phyloP scores from a whole-genome alignment of 805 yeast species.

The Sugiyamaella boreocaroliniensis region DNA sequence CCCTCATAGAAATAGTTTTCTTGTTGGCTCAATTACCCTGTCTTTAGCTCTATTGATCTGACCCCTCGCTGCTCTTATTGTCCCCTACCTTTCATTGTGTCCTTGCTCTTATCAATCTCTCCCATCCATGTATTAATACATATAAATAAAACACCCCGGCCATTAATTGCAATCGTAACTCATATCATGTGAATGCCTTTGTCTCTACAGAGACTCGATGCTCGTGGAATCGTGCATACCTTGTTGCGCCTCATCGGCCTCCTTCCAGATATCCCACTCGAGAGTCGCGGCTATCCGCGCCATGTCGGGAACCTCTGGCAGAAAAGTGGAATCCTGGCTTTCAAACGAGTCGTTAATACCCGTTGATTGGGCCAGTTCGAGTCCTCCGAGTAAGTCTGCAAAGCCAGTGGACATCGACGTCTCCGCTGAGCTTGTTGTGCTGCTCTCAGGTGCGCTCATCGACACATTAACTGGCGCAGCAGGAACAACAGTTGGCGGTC shows the following conservation, averaged over 20 bases:
- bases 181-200: too few relatives aligned
- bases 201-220: background rate
- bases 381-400: background rate
- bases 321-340: background rate
- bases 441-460: background rate
- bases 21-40: too few relatives aligned
- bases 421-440: background rate
- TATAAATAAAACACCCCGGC: background rate
- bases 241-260: background rate
- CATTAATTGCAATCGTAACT: background rate
- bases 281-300: constrained; percentile 4
- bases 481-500: background rate
- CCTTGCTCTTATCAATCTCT: too few relatives aligned
- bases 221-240: background rate
- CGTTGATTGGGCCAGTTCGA: background rate
- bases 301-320: background rate
- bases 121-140: background rate
- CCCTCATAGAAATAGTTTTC: too few relatives aligned
- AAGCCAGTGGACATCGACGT: background rate
- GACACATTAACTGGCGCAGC: background rate
- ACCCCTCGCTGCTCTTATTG: too few relatives aligned
- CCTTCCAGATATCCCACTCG: constrained; percentile 10
- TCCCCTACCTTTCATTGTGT: too few relatives aligned
- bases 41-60: too few relatives aligned
- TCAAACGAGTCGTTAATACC: background rate